phyloP scores from a whole-genome alignment of 225 moss, liverwort and hornwort species.

The Physcomitrellopsis africana region DNA sequence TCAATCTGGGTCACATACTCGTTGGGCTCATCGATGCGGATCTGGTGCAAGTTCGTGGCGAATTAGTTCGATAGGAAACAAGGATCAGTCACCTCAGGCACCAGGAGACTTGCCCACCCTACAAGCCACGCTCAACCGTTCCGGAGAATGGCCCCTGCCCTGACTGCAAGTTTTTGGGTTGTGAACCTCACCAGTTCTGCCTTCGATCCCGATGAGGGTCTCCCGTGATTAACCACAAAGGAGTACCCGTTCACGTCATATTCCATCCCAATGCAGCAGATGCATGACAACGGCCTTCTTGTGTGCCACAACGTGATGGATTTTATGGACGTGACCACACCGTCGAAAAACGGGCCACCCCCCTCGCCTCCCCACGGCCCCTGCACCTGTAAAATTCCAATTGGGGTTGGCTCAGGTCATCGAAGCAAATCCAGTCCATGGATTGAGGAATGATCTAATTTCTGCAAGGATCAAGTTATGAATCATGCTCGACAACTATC shows the following conservation, averaged over 20 bases:
- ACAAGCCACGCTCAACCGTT: background rate
- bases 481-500: no score
- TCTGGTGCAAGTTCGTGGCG: background rate
- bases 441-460: no score
- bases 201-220: background rate
- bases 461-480: no score
- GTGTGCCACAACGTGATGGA: slow-evolving; percentile 1
- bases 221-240: background rate
- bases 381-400: background rate
- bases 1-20: background rate
- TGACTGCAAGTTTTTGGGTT: background rate
- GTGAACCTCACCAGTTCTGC: background rate
- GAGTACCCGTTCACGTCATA: slow-evolving; percentile 6
- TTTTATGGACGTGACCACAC: slow-evolving; percentile 1
- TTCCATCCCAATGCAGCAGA: slow-evolving; percentile 6
- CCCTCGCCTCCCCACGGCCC: slow-evolving; percentile 21
- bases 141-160: background rate
- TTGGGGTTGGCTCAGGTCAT: no score
- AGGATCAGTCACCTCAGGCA: background rate
- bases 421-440: no score
- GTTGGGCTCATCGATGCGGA: background rate
- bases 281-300: background rate
- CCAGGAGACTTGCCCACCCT: background rate
- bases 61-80: background rate
- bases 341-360: slow-evolving; percentile 8